Evolutionary conservation across 2,329 filamentous ascomycete genomes (phyloP).

Genomic region (Fusarium agapanthi): DNA sequence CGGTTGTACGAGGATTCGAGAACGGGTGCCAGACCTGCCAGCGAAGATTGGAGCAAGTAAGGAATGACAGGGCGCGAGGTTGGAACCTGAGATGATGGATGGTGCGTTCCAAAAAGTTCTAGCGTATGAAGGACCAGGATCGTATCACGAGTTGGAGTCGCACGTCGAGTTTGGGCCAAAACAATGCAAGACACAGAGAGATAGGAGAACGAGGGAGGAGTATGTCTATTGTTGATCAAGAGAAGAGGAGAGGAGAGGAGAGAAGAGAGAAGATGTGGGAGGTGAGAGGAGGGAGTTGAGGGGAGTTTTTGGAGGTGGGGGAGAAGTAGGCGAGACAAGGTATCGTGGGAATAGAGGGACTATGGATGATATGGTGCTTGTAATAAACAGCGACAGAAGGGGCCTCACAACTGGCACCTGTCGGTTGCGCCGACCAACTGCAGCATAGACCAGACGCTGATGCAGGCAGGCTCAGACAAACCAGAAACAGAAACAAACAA

Average conservation of each 20-base stretch:
- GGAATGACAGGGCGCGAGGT: conserved; percentile 27
- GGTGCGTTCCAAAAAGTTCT: conserved; percentile 26
- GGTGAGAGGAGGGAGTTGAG: conserved; percentile 20
- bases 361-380: conserved; percentile 23
- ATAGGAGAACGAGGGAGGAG: conserved; percentile 12
- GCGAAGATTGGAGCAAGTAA: conserved; percentile 27
- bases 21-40: conserved; percentile 30
- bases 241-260: conserved; percentile 19
- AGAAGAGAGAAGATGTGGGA: conserved; percentile 22
- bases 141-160: conserved; percentile 33
- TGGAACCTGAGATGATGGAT: conserved; percentile 17
- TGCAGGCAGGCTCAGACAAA: conserved; percentile 13
- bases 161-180: conserved; percentile 24
- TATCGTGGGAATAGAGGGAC: conserved; percentile 17
- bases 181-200: conserved; percentile 10
- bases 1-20: conserved; percentile 16
- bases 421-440: conserved; percentile 35
- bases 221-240: conserved; percentile 15
- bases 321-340: conserved; percentile 16
- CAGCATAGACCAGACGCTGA: conserved; percentile 5
- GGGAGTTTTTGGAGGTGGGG: conserved; percentile 24
- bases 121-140: conserved; percentile 18
- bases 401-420: conserved; percentile 34
- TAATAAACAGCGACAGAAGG: conserved; percentile 30
- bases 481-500: conserved; percentile 17